These are phyloP conservation scores for Trichoderma parareesei DNA, from an alignment of 495 filamentous ascomycete species.

Conservation along the genomic window DNA sequence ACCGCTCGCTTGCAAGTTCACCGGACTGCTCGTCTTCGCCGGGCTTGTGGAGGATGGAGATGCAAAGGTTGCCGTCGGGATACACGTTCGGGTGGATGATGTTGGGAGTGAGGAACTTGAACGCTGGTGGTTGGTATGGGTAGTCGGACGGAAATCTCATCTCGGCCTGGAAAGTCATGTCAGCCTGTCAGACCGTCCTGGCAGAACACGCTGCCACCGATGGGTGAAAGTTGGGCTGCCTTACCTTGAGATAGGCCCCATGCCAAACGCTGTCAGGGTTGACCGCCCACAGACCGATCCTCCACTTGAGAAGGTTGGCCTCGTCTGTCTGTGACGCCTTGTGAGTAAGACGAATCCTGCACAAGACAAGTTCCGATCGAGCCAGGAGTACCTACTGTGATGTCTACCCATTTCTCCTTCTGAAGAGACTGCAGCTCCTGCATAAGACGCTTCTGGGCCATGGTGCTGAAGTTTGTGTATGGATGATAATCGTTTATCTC, in stretches of 20 bases:
- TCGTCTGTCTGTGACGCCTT: constrained; percentile 48
- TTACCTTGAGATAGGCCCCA: constrained; percentile 78
- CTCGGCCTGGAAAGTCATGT: constrained; percentile 41
- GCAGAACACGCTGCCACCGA: neutral
- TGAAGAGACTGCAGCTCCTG: constrained; percentile 75
- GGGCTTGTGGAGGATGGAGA: constrained; percentile 89
- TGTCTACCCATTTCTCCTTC: constrained; percentile 88
- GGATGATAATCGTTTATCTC: neutral
- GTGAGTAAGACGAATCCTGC: constrained; percentile 12
- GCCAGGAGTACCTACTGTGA: constrained; percentile 42
- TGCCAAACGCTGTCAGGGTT: constrained; percentile 88
- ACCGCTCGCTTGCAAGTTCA: constrained; percentile 79
- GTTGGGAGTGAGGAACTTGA: constrained; percentile 72
- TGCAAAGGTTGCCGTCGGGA: constrained; percentile 81
- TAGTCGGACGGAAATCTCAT: constrained; percentile 89
- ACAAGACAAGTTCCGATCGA: neutral
- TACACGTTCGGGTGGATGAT: constrained; percentile 92
- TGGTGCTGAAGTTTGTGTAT: neutral
- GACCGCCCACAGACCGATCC: constrained; percentile 78
- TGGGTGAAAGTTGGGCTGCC: constrained; percentile 12
- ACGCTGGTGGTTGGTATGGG: constrained; percentile 86
- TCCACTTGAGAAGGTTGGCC: constrained; percentile 77
- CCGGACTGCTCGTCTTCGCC: constrained; percentile 90
- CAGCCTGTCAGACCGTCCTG: constrained; percentile 8
- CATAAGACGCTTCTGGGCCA: constrained; percentile 77